These are phyloP conservation scores for Umbellularia californica DNA, from an alignment of 164 flowering plant species.

Conservation along the genomic window DNA sequence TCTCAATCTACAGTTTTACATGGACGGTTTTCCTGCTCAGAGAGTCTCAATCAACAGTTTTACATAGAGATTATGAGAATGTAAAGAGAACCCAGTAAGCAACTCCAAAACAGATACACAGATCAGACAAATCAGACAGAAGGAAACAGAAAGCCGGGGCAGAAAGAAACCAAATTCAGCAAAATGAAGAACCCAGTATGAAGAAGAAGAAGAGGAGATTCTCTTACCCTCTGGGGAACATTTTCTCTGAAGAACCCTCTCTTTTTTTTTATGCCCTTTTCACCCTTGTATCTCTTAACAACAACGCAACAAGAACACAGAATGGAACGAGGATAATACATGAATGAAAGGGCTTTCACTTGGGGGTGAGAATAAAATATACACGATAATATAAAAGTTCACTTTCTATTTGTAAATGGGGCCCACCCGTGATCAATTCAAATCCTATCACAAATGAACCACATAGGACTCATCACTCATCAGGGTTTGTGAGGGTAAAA, in stretches of 20 bases:
- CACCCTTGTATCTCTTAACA: background rate
- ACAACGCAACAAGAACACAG: too few relatives aligned
- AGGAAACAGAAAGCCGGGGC: background rate
- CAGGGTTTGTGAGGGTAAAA: too few relatives aligned
- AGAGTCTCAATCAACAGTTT: background rate
- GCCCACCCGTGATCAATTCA: too few relatives aligned
- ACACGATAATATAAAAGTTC: too few relatives aligned
- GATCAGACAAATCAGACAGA: background rate
- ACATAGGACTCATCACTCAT: too few relatives aligned
- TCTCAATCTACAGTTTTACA: background rate
- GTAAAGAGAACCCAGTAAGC: background rate
- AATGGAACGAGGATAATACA: too few relatives aligned
- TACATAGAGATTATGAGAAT: background rate
- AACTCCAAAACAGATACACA: background rate
- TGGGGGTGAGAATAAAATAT: too few relatives aligned
- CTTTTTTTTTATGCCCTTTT: background rate
- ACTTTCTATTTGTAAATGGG: too few relatives aligned
- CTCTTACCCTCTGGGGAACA: slow-evolving; percentile 32
- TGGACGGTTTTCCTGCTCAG: background rate
- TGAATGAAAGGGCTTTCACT: too few relatives aligned
- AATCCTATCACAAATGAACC: too few relatives aligned
- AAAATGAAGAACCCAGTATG: background rate
- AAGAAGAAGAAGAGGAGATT: slow-evolving; percentile 11
- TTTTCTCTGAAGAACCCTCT: slow-evolving; percentile 11
- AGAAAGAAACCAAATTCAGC: background rate